Evolutionary conservation across 1,139 yeast genomes (phyloP).

Genomic region (Pichia sp.): DNA sequence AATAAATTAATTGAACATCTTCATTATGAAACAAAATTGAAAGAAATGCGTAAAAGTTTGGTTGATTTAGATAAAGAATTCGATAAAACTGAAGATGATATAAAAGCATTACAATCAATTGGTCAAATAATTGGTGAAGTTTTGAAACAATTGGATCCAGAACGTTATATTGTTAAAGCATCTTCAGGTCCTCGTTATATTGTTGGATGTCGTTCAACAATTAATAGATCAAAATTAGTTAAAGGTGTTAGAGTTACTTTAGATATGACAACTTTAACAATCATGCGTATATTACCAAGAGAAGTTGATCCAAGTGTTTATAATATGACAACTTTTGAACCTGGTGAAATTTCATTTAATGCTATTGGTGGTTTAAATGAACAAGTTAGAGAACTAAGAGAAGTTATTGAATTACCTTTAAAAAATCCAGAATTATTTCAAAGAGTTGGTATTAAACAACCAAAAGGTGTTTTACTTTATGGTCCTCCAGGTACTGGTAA

Average conservation of each 20-base stretch:
- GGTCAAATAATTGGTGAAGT: slow-evolving; percentile 98
- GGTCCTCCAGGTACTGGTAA: slow-evolving; percentile 99
- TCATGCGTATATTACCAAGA: slow-evolving; percentile 94
- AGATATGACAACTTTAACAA: slow-evolving; percentile 96
- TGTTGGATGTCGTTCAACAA: slow-evolving; percentile 94
- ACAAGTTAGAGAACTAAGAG: slow-evolving; percentile 93
- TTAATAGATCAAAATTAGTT: slow-evolving; percentile 73
- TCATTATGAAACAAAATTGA: slow-evolving; percentile 89
- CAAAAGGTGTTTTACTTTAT: slow-evolving; percentile 92
- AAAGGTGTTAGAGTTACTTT: slow-evolving; percentile 95
- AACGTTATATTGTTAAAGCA: slow-evolving; percentile 93
- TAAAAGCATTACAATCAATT: slow-evolving; percentile 92
- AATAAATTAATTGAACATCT: slow-evolving; percentile 87
- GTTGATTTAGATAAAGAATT: slow-evolving; percentile 78
- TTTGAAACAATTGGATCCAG: slow-evolving; percentile 90
- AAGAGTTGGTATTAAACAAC: slow-evolving; percentile 96
- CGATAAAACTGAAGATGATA: slow-evolving; percentile 93
- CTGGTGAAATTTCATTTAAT: slow-evolving; percentile 90
- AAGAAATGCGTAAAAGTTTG: slow-evolving; percentile 75
- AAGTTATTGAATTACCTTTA: slow-evolving; percentile 93
- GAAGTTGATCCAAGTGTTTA: slow-evolving; percentile 98
- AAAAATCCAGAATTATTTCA: slow-evolving; percentile 95
- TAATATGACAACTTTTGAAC: slow-evolving; percentile 97
- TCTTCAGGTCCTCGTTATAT: slow-evolving; percentile 97
- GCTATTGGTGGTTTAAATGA: slow-evolving; percentile 97